Evolutionary conservation across 768 basidiomycete genomes (phyloP).

Genomic region (Amanita phalloides): DNA sequence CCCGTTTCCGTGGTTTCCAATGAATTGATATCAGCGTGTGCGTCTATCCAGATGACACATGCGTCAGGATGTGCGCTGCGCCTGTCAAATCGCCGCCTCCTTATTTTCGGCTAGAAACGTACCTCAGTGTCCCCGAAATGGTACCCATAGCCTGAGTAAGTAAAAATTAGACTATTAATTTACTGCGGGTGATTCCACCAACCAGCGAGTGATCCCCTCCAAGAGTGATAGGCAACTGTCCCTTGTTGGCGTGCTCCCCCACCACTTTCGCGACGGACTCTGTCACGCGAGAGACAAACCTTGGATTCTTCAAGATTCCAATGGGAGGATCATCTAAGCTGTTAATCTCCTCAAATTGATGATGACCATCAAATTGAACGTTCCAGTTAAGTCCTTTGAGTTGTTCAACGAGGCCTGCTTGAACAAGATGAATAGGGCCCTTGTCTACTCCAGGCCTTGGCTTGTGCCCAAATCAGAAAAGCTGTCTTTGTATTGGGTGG

Average conservation of each 20-base stretch:
- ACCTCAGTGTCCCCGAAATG: slow-evolving; percentile 81
- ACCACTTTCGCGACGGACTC: slow-evolving; percentile 71
- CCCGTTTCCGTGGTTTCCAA: slow-evolving; percentile 69
- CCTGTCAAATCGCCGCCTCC: slow-evolving; percentile 4
- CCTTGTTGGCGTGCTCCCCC: slow-evolving; percentile 63
- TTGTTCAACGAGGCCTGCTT: slow-evolving; percentile 76
- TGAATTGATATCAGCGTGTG: slow-evolving; percentile 96
- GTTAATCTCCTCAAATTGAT: slow-evolving; percentile 74
- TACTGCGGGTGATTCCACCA: slow-evolving; percentile 12
- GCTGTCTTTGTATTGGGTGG: slow-evolving; percentile 5
- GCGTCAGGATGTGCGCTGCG: slow-evolving; percentile 63
- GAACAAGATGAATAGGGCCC: slow-evolving; percentile 81
- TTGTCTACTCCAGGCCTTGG: slow-evolving; percentile 73
- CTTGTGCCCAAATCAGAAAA: slow-evolving; percentile 22
- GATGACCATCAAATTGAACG: slow-evolving; percentile 84
- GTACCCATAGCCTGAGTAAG: slow-evolving; percentile 75
- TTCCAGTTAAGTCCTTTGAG: slow-evolving; percentile 76
- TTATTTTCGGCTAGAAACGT: slow-evolving; percentile 4
- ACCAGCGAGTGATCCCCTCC: slow-evolving; percentile 96
- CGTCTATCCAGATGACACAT: slow-evolving; percentile 94
- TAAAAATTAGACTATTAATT: slow-evolving; percentile 1
- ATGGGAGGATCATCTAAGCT: slow-evolving; percentile 64
- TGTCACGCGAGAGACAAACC: slow-evolving; percentile 75
- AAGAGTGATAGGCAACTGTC: slow-evolving; percentile 79
- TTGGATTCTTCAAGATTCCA: slow-evolving; percentile 84